Evolutionary conservation across 108 stramenopile species (phyloP).

Genomic region (Fragilaria radians): DNA sequence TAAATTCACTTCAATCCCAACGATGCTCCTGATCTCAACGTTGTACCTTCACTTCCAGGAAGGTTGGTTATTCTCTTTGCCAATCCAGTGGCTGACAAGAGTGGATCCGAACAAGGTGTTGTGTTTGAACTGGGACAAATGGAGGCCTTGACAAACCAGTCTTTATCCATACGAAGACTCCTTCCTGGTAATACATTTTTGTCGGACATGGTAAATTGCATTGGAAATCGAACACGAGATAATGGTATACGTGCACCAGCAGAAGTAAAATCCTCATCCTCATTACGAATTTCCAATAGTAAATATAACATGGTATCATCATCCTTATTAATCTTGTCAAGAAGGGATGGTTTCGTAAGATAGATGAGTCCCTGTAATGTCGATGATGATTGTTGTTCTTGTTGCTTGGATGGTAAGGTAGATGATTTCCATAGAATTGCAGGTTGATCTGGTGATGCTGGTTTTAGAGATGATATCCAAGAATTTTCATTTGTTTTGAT

Average conservation of each 20-base stretch:
- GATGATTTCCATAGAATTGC: no score
- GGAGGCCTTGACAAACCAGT: not conserved
- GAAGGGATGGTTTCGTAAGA: not conserved
- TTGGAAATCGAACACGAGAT: not conserved
- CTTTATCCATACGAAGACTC: not conserved
- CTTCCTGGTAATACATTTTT: not conserved
- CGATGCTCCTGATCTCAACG: not conserved
- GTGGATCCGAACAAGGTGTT: not conserved
- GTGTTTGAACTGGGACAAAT: not conserved
- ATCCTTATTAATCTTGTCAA: not conserved
- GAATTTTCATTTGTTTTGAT: no score
- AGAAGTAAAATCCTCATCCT: not conserved
- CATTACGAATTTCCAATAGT: not conserved
- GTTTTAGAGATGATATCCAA: no score
- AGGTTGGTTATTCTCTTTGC: not conserved
- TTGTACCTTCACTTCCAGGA: not conserved
- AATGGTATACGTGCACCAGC: not conserved
- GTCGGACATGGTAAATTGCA: not conserved
- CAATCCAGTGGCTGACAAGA: not conserved
- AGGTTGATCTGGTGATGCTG: no score
- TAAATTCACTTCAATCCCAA: not conserved
- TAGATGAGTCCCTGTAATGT: not conserved
- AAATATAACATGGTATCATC: no score
- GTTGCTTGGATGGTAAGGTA: no score
- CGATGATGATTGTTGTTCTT: no score